Percentiles rank a stretch among this genome's conserved stretches.
These are phyloP conservation scores for Fusarium sp. DNA, from an alignment of 2,329 filamentous ascomycete species.

Conservation along the genomic window DNA sequence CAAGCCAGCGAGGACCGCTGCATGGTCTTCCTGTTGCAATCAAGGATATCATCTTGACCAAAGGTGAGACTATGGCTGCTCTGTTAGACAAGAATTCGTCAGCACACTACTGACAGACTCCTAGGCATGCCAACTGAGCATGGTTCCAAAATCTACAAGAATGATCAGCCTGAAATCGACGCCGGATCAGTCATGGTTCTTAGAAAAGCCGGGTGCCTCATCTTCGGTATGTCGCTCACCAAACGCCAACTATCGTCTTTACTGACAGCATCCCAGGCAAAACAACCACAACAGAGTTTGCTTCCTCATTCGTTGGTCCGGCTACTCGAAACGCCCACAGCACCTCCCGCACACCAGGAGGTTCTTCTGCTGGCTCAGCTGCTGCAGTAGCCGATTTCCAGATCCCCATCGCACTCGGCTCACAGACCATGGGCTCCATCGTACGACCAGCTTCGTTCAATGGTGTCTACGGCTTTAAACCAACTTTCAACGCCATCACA, in stretches of 20 bases:
- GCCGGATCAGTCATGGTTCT: slow-evolving; percentile 64
- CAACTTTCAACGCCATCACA: slow-evolving; percentile 73
- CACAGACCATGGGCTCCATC: slow-evolving; percentile 74
- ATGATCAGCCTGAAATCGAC: slow-evolving; percentile 59
- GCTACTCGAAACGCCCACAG: slow-evolving; percentile 73
- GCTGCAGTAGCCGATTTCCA: slow-evolving; percentile 76
- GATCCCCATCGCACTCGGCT: slow-evolving; percentile 70
- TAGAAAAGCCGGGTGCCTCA: slow-evolving; percentile 65
- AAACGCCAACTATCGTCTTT: slow-evolving; percentile 53
- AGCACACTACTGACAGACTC: fast-evolving
- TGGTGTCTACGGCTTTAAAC: slow-evolving; percentile 74
- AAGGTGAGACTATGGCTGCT: slow-evolving; percentile 56
- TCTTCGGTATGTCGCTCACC: slow-evolving; percentile 58
- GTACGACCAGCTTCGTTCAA: slow-evolving; percentile 75
- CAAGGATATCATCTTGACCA: slow-evolving; percentile 71
- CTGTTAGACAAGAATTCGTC: too few relatives aligned
- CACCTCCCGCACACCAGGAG: slow-evolving; percentile 69
- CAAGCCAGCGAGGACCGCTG: slow-evolving; percentile 62
- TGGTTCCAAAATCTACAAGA: slow-evolving; percentile 66
- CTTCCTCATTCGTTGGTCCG: slow-evolving; percentile 62
- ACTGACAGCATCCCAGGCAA: slow-evolving; percentile 62
- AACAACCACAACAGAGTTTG: slow-evolving; percentile 65
- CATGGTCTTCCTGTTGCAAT: slow-evolving; percentile 69
- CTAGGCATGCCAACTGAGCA: slow-evolving; percentile 67
- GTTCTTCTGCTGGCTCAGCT: slow-evolving; percentile 75